Conservation (phyloP, 352 stramenopile species). For the Phytopythium ostracodes region DNA sequence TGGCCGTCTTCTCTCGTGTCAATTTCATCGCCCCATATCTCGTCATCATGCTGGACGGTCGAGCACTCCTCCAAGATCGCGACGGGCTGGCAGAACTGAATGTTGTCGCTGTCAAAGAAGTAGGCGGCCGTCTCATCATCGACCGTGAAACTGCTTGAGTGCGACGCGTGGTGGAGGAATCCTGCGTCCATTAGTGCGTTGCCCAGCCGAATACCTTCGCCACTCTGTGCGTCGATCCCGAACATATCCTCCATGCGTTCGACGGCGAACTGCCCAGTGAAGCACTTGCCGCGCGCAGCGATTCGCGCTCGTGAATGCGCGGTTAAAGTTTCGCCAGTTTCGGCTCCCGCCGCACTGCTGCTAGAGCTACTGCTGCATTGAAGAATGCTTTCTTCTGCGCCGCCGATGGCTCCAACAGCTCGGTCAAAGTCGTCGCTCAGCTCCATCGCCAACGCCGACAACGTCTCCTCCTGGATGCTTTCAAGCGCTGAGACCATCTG, state of each 20-base stretch:
- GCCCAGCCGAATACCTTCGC: conserved; percentile 40
- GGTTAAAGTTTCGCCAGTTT: no score
- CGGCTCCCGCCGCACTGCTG: neutral
- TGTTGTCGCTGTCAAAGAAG: conserved; percentile 50
- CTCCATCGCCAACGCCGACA: conserved; percentile 38
- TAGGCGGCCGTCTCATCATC: conserved; percentile 26
- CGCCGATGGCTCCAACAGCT: neutral
- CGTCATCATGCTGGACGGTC: neutral
- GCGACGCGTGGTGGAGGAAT: conserved; percentile 45
- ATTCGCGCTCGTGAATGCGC: neutral
- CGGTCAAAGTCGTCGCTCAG: conserved; percentile 38
- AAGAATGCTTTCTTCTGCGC: neutral
- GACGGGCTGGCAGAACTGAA: conserved; percentile 34
- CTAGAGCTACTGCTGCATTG: neutral
- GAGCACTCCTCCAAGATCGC: conserved; percentile 29
- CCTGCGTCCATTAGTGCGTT: conserved; percentile 60
- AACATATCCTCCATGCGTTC: conserved; percentile 34
- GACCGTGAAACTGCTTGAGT: conserved; percentile 32
- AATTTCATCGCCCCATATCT: neutral
- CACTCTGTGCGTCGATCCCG: conserved; percentile 11
- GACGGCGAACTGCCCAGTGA: conserved; percentile 23
- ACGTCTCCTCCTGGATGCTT: conserved; percentile 55
- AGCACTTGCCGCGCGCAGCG: conserved; percentile 16
- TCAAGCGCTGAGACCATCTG: conserved; percentile 49
- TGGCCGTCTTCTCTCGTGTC: no score